phyloP scores from a whole-genome alignment of 345 rosid genomes.

The Clausena lansium region DNA sequence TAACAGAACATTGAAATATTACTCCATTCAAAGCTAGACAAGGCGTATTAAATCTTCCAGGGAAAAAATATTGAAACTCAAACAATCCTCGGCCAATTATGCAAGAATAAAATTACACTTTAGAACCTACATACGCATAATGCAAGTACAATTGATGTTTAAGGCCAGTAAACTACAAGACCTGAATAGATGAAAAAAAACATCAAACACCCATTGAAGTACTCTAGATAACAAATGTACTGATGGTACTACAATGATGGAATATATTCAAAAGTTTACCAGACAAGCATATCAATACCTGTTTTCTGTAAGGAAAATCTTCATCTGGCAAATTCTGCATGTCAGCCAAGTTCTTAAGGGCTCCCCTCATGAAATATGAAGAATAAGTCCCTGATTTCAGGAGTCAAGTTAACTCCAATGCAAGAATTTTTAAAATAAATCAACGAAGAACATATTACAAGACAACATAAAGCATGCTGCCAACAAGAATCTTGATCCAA shows the following conservation, averaged over 20 bases:
- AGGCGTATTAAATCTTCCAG: not conserved
- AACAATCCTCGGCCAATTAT: not conserved
- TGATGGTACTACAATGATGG: not conserved
- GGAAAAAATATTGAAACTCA: not conserved
- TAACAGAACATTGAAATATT: too few species aligned
- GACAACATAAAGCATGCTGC: not conserved
- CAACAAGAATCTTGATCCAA: not conserved
- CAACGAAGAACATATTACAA: not conserved
- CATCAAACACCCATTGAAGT: not conserved
- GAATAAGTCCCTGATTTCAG: constrained; percentile 54
- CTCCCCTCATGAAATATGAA: constrained; percentile 75
- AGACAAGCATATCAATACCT: constrained; percentile 42
- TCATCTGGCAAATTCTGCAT: constrained; percentile 86
- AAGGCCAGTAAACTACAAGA: not conserved
- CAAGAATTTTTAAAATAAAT: not conserved
- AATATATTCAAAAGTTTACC: not conserved
- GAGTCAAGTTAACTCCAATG: not conserved
- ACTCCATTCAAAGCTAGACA: too few species aligned
- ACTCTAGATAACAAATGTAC: not conserved
- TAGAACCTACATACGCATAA: not conserved
- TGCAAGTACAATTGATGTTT: not conserved
- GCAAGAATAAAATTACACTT: not conserved
- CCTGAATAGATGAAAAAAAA: not conserved
- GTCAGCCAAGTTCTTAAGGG: constrained; percentile 71
- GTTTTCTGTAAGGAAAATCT: constrained; percentile 77